Conservation (phyloP, 2,329 filamentous ascomycete genomes). For the Exophiala sideris region DNA sequence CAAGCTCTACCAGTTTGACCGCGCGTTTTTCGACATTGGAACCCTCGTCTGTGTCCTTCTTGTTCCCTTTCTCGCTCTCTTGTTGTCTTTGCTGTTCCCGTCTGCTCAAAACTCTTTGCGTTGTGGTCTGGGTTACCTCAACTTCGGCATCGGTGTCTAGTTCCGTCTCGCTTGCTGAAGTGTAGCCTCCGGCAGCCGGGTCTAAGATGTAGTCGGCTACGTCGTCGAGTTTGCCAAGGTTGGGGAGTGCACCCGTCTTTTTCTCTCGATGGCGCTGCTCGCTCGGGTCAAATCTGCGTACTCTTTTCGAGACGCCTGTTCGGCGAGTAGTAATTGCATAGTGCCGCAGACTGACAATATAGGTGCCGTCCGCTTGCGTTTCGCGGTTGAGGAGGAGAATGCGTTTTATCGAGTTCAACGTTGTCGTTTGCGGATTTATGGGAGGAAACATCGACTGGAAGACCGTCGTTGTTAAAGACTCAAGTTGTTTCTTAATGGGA, state of each 20-base stretch:
- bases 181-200: slow-evolving; percentile 73
- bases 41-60: slow-evolving; percentile 46
- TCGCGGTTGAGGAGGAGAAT: slow-evolving; percentile 89
- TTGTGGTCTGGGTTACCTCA: slow-evolving; percentile 64
- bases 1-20: slow-evolving; percentile 88
- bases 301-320: slow-evolving; percentile 76
- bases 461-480: slow-evolving; percentile 85
- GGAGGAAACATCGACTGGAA: slow-evolving; percentile 96
- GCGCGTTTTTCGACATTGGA: slow-evolving; percentile 72
- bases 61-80: slow-evolving; percentile 34
- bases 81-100: slow-evolving; percentile 46
- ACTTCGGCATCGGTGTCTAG: slow-evolving; percentile 93
- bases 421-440: slow-evolving; percentile 86
- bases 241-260: slow-evolving; percentile 67
- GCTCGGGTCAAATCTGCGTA: slow-evolving; percentile 79
- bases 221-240: slow-evolving; percentile 85
- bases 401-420: slow-evolving; percentile 85
- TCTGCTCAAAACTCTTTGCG: slow-evolving; percentile 53
- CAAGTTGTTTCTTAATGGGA: slow-evolving; percentile 87
- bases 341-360: slow-evolving; percentile 83
- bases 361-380: slow-evolving; percentile 59
- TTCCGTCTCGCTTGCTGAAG: slow-evolving; percentile 89
- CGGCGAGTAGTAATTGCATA: slow-evolving; percentile 92
- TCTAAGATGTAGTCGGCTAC: slow-evolving; percentile 94
- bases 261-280: slow-evolving; percentile 69